Base-by-base conservation (phyloP, 176 grass and related monocot species). In the Olyra latifolia region DNA sequence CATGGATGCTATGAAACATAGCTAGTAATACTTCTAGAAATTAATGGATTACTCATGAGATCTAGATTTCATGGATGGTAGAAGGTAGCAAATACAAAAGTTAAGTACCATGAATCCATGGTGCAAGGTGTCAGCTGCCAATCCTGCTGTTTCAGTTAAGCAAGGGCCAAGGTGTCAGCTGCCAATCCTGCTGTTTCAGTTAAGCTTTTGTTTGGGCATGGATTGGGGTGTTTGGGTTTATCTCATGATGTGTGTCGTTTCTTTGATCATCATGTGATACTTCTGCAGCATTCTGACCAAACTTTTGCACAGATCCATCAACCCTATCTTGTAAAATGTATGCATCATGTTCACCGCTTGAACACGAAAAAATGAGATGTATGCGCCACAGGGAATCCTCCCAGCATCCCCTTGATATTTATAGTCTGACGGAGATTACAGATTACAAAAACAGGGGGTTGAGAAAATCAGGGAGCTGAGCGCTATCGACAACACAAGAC, bases 261-360 rank as follows among this genome's bases (percentile, higher is more conserved):
- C 57, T 59, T 59, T 41, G 61, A 45, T 59, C 25, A 55, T 74
- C 59, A 74, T 84, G 69, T 80, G 28, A 45, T 74, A 7, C 4
- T 69, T 42, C 17, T 79, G 52, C 59, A 20, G 10, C 55, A 54
- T 24, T 54, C 30, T 43, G 62, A 80, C 53, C 19, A 56, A 76
- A 70, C 53, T 41, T 6, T 49, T 23, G 68, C 44, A 30, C 15
- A 11, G 14, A n/a, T 66, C 62, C 50, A 57, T 80, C 7, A 22
- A 10, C 41, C 30, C 24, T n/a, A 12, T 65, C 10, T 66, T 54
- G 0, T 59, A 58, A 24, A 70, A 53, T n/a, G 8, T 12, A 8
- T 19, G 22, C 9, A 4, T 69, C 66, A 8, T 11, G 22, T 38
- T 20, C 6, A 19, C 32, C 20, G 13, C 7, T 38, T 50, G 32